A percentile compares a stretch with the other conserved stretches of the same genome.
These are phyloP conservation scores for Berkeleyomyces rouxiae DNA, from an alignment of 2,329 filamentous ascomycete species.

Conservation along the genomic window DNA sequence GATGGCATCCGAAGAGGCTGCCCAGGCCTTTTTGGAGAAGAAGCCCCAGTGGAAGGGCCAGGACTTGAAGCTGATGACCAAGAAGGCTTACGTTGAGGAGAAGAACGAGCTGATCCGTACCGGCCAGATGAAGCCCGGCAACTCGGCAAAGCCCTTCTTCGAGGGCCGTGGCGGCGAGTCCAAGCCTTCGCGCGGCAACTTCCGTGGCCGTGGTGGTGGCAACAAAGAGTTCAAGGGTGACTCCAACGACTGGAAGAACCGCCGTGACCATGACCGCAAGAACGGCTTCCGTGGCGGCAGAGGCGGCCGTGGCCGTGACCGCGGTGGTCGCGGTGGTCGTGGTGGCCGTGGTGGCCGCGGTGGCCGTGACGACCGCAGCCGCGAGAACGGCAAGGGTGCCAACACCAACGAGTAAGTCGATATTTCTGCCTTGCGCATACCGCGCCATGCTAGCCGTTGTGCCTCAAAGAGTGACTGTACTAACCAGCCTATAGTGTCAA, in stretches of 20 bases:
- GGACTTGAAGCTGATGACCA: conserved; percentile 68
- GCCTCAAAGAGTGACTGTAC: neutral
- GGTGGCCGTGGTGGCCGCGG: conserved; percentile 23
- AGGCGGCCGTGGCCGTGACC: conserved; percentile 23
- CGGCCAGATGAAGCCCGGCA: conserved; percentile 48
- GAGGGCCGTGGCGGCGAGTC: conserved; percentile 27
- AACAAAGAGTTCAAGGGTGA: conserved; percentile 25
- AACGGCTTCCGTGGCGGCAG: conserved; percentile 37
- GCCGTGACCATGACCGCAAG: conserved; percentile 44
- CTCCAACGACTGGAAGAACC: conserved; percentile 45
- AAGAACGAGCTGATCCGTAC: conserved; percentile 56
- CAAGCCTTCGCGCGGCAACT: conserved; percentile 23
- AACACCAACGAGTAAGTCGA: conserved; percentile 22
- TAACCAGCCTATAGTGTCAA: conserved; percentile 19
- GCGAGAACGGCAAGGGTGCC: conserved; percentile 17
- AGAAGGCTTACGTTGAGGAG: conserved; percentile 71
- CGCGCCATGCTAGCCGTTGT: conserved; percentile 15
- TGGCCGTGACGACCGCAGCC: conserved; percentile 19
- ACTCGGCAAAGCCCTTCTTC: conserved; percentile 29
- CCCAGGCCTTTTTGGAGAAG: conserved; percentile 69
- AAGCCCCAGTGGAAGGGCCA: conserved; percentile 72
- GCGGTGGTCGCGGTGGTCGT: conserved; percentile 26
- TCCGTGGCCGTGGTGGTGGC: conserved; percentile 20
- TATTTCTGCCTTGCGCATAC: conserved; percentile 1
- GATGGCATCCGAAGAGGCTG: conserved; percentile 63